Evolutionary conservation across 352 stramenopile species (phyloP), one percentile per base, ranked within the genome.

Genomic region (Phytophthora tentaculata): DNA sequence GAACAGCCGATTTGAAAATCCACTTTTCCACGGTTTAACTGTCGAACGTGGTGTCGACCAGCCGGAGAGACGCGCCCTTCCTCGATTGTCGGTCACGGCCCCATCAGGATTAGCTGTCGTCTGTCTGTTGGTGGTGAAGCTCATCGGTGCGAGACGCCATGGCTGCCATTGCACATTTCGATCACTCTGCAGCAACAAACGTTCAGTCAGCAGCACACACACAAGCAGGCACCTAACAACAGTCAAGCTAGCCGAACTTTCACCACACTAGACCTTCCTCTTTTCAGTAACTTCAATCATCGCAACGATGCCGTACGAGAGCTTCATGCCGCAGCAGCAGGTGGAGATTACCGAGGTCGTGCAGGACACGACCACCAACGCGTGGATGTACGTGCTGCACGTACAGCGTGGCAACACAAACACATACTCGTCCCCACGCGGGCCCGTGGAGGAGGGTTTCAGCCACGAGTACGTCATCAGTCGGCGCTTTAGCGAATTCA

Each of bases 401-500:
- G 82, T 92, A 20, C 67, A 67, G 51, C 67, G 67, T 17, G 67
- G 67, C 61, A 74, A 70, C 56, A 74, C 67, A 10, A 74, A 49
- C 55, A 74, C 61, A 20, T 55, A 75, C 73, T 56, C 77, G 73
- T 64, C 72, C 45, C 52, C 67, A n/a, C 67, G 67, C 12, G 67
- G 67, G 1, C 67, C 56, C 13, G 51, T 74, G n/a, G 79, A 88
- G 60, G 72, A 81, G 39, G 60, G 68, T 17, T 77, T 77, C 56
- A 71, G 52, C 23, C 57, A 72, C 49, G 69, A 72, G 20, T 92
- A 92, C 72, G 71, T 74, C 51, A 88, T 92, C 58, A 78, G 81
- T n/a, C 82, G 82, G n/a, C 84, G 82, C 52, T 88, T 88, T 37
- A 68, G 70, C 55, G 84, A 92, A 57, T 91, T 92, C 63, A 88